Base-by-base conservation (phyloP, 495 filamentous ascomycete genomes). In the Melanomma pulvis-pyrius region DNA sequence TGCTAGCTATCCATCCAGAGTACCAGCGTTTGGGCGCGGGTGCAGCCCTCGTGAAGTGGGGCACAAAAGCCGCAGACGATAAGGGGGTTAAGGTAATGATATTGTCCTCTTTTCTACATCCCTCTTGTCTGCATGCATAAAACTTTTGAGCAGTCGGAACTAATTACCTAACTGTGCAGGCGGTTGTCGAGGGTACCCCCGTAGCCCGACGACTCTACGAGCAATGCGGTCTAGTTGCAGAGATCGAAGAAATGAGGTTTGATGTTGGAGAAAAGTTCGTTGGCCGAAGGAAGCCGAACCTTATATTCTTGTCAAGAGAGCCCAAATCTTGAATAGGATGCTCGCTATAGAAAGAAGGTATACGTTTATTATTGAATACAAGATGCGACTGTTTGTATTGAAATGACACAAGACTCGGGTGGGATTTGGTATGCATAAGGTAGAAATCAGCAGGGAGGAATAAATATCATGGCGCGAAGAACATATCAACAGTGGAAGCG, bases 231-330 rank as follows among this genome's bases (percentile, higher is more conserved):
- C 11, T 54, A 25, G 0, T 3, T 2, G 48, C 49, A 22, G 21
- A 63, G n/a, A 63, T 63, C 21, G 60, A 63, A 46, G 60, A 63
- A 30, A 63, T 63, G 60, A 1, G 19, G 2, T 55, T 63, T 46
- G 60, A 63, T 54, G 48, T 55, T n/a, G 60, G 50, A 28, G 60
- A 63, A 13, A 22, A 47, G 19, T 63, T 54, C 19, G 22, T 6
- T 25, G 22, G 15, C 3, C 41, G 60, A 30, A 53, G 34, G 32
- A 46, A 51, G 19, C 60, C 60, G 4, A 55, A 41, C 30, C 46
- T 65, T 34, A 51, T 58, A 1, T 57, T 65, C 36, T 12, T 65
- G 21, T 50, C 39, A 25, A 39, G 61, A 50, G 53, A 57, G 15
- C 51, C 53, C 30, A 21, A 39, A 39, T 41, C 34, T 57, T 44